Base-by-base conservation (phyloP, 345 rosid genomes). In the Eutrema japonicum region DNA sequence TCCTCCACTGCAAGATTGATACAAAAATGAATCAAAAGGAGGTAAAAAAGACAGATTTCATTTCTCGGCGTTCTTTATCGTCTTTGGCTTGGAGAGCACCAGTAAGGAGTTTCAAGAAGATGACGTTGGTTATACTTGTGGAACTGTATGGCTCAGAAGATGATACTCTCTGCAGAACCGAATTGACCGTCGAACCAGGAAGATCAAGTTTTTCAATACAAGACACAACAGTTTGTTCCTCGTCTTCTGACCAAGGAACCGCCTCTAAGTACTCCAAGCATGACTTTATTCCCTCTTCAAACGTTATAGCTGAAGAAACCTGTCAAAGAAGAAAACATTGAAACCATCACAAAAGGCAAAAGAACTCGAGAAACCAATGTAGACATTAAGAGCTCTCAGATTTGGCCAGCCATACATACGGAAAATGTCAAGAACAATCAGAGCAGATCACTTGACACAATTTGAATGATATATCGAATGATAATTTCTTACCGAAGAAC, bases 181-280 rank as follows among this genome's bases (percentile, higher is more conserved):
- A 79, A 37, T 69, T 37, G 0, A 58, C 81, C 0, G 81, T 83
- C 72, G 48, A 60, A 12, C 57, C 73, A 9, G 74, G 76, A 64
- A 91, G 89, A 46, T 87, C 69, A 38, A 89, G 91, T 73, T 89
- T 70, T 52, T 70, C 54, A 26, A 89, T 85, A 67, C 81, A 76
- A 35, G 83, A 79, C 26, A 87, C 62, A 53, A 91, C 68, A 55
- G 73, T 84, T 70, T 82, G 85, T 75, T 91, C 95, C 69, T 89
- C 95, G 6, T 82, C 86, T 65, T 83, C 84, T 32, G 93, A 85
- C 95, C 93, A 87, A 6, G 90, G 95, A 52, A 85, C 84, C 11
- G 88, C 90, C 83, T 91, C 95, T 76, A 91, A 77, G 79, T 86
- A 84, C 74, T 87, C 93, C 67, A 89, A 78, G 80, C 93, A 89